phyloP scores from a whole-genome alignment of 164 flowering plant species.

The Macadamia tetraphylla region DNA sequence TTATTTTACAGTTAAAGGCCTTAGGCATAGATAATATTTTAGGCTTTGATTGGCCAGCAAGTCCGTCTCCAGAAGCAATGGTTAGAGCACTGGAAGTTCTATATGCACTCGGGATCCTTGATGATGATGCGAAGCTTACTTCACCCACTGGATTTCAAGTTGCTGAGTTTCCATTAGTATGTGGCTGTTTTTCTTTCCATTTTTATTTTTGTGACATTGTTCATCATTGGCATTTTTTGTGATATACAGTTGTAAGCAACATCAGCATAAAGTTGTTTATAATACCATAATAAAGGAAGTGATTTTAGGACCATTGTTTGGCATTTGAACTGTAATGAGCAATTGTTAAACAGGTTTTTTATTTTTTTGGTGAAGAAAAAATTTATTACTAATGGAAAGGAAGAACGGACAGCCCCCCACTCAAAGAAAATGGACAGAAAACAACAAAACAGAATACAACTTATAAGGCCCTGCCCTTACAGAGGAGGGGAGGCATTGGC shows the following conservation, averaged over 20 bases:
- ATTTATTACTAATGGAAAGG: no score
- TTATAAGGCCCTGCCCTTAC: no score
- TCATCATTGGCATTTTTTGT: neutral
- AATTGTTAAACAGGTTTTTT: no score
- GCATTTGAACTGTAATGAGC: no score
- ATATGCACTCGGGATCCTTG: constrained; percentile 82
- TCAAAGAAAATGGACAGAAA: no score
- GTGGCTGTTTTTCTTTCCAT: constrained; percentile 11
- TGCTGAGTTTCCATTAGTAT: constrained; percentile 91
- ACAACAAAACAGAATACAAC: no score
- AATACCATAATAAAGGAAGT: no score
- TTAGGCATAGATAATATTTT: constrained; percentile 93
- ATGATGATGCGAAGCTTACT: constrained; percentile 96
- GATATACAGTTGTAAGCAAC: neutral
- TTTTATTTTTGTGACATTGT: neutral
- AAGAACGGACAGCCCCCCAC: no score
- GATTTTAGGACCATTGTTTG: no score
- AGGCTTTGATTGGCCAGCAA: constrained; percentile 97
- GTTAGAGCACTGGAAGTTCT: constrained; percentile 92
- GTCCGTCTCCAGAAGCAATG: constrained; percentile 92
- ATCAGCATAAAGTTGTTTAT: neutral
- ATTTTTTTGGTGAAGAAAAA: no score
- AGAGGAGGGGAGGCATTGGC: no score
- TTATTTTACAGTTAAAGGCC: constrained; percentile 66
- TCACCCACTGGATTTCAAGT: constrained; percentile 94